Base-by-base conservation (phyloP, 2,329 filamentous ascomycete species). In the Botrytis galanthina region DNA sequence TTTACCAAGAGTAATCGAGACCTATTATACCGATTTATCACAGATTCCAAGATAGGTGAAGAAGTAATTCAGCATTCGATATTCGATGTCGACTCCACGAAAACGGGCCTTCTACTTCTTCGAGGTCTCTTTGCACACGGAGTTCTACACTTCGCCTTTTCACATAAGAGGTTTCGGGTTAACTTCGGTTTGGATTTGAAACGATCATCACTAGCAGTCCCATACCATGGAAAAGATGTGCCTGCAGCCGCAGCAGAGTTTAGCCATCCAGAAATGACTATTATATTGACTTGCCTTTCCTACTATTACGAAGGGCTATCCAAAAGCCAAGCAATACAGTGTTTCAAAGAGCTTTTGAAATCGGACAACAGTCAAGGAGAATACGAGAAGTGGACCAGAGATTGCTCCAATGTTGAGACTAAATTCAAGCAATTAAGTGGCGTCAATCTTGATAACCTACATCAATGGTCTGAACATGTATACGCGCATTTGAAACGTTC, bases 101-200 rank as follows among this genome's bases (percentile, higher is more conserved):
- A 80, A 51, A 76, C 78, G 1, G 78, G 81, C 0, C 78, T 90
- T 0, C 80, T 89, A 0, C 80, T 89, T 2, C 77, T 91, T 0
- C 82, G 87, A 37, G 86, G 91, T 0, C 82, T 93, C 0, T 79
- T 93, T 14, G 86, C 87, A 0, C 80, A 83, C 0, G 86, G 88
- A 0, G 82, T 92, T 0, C 77, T 93, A 0, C 76, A 77, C 0
- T 91, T 90, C 73, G 83, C 82, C 0, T 81, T 92, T 0, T 80
- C 81, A 0, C 80, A 86, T 22, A 92, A 92, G 76, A 82, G 90
- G 1, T 93, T 88, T 88, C 81, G 87, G 4, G 90, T 93, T 0
- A 86, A 92, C 71, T 93, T 90, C 74, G 90, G 91, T 0, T 82
- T 87, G 0, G 85, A 89, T 76, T 74, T 77, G 0, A 77, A 74